These are phyloP conservation scores for Globisporangium carolinianum DNA, from an alignment of 352 stramenopile species.

Conservation along the genomic window DNA sequence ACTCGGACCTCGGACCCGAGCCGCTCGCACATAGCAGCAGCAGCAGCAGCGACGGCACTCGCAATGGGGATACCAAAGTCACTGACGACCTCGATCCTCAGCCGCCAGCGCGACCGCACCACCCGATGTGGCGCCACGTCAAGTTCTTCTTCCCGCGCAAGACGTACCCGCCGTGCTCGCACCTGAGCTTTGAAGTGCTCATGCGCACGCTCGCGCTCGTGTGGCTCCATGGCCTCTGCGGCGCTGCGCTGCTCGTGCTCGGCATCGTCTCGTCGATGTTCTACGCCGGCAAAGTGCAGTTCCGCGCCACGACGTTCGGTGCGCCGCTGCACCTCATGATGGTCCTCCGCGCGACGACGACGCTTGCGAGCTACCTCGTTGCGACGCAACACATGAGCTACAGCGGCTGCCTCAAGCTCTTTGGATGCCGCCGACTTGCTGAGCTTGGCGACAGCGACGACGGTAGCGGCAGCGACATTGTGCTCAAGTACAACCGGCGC, in stretches of 20 bases:
- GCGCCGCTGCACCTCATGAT: constrained; percentile 58
- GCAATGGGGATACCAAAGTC: neutral
- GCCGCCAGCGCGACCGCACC: constrained; percentile 7
- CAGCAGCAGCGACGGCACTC: neutral
- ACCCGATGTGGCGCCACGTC: constrained; percentile 40
- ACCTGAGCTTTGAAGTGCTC: constrained; percentile 68
- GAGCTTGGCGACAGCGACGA: constrained; percentile 26
- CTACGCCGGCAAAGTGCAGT: constrained; percentile 42
- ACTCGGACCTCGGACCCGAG: constrained; percentile 36
- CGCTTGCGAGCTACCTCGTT: constrained; percentile 44
- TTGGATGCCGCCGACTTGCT: constrained; percentile 26
- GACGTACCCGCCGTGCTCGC: constrained; percentile 41
- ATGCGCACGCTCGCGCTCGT: constrained; percentile 58
- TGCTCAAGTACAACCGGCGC: constrained; percentile 56
- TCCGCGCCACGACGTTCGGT: constrained; percentile 37
- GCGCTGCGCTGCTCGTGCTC: constrained; percentile 40
- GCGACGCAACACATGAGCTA: constrained; percentile 60
- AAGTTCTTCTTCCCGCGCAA: constrained; percentile 70
- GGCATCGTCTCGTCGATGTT: constrained; percentile 33
- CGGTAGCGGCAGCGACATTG: constrained; percentile 32
- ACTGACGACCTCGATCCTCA: neutral
- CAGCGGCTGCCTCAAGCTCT: constrained; percentile 45
- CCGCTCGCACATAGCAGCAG: neutral
- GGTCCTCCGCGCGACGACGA: constrained; percentile 49
- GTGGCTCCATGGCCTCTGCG: constrained; percentile 64